phyloP scores from a whole-genome alignment of 2,329 filamentous ascomycete species.

The Cryphonectria nitschkei region DNA sequence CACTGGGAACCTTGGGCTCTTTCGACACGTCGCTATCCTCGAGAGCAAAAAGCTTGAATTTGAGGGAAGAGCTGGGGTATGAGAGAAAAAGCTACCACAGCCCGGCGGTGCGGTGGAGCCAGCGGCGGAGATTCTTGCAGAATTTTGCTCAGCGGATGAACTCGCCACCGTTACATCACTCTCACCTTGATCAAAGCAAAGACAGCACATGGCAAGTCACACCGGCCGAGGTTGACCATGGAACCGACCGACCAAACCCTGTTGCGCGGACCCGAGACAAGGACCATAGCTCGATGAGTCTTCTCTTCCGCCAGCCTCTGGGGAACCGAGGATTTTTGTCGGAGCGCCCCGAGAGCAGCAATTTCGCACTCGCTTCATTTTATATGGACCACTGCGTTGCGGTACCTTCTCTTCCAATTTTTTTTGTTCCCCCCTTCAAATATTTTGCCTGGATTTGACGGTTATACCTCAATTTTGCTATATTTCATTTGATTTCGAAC shows the following conservation, averaged over 20 bases:
- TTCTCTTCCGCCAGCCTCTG: neutral
- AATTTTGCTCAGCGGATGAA: neutral
- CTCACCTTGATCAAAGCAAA: slow-evolving; percentile 5
- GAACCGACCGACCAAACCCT: neutral
- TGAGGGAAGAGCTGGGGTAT: neutral
- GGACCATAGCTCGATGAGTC: neutral
- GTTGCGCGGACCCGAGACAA: neutral
- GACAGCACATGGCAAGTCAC: neutral
- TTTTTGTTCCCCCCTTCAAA: no score
- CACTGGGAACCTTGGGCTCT: slow-evolving; percentile 17
- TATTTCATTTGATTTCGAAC: neutral
- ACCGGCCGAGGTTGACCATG: neutral
- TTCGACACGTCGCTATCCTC: slow-evolving; percentile 9
- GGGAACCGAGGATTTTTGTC: neutral
- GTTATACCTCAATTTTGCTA: neutral
- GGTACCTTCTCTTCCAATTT: neutral
- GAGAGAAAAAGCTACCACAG: neutral
- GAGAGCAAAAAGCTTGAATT: neutral
- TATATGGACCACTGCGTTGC: neutral
- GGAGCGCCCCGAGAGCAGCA: neutral
- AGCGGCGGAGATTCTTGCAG: neutral
- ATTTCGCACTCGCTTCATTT: neutral
- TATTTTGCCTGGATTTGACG: neutral
- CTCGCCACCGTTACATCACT: slow-evolving; percentile 19
- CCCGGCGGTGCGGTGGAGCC: neutral